Evolutionary conservation across 2,329 filamentous ascomycete species (phyloP).

Genomic region (Penicillium sp.): DNA sequence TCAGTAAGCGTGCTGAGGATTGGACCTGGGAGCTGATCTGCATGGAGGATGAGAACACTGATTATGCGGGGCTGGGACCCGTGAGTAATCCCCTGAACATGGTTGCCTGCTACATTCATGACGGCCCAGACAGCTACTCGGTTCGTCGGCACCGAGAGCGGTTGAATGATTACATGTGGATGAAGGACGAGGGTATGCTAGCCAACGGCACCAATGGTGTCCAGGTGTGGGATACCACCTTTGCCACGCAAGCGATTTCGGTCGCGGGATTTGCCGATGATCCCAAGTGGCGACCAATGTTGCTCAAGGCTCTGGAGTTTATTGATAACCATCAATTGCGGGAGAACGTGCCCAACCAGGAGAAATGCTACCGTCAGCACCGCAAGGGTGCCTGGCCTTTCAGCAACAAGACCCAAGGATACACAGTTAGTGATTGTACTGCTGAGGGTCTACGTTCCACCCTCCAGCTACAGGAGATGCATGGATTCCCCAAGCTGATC

Average conservation of each 20-base stretch:
- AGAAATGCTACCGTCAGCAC: constrained; percentile 82
- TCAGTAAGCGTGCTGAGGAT: constrained; percentile 74
- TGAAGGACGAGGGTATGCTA: constrained; percentile 90
- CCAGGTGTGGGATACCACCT: constrained; percentile 94
- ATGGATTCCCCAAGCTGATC: constrained; percentile 73
- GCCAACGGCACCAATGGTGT: constrained; percentile 98
- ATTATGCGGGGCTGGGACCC: constrained; percentile 81
- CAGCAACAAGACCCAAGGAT: constrained; percentile 88
- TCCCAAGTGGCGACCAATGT: constrained; percentile 77
- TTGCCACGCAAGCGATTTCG: constrained; percentile 79
- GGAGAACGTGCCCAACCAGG: constrained; percentile 76
- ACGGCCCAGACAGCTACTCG: constrained; percentile 73
- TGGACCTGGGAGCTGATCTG: constrained; percentile 83
- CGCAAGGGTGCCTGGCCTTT: constrained; percentile 96
- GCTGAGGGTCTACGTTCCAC: constrained; percentile 87
- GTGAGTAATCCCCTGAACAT: constrained; percentile 91
- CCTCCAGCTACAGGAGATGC: constrained; percentile 78
- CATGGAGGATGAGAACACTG: constrained; percentile 91
- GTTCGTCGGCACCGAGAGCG: constrained; percentile 79
- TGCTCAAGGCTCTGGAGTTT: constrained; percentile 79
- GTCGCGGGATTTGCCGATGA: constrained; percentile 79
- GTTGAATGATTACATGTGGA: constrained; percentile 84
- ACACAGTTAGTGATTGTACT: constrained; percentile 93
- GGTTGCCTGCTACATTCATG: constrained; percentile 80
- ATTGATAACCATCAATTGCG: constrained; percentile 89